phyloP scores from a whole-genome alignment of 2,329 filamentous ascomycete species.

The Microsporum ferrugineum region DNA sequence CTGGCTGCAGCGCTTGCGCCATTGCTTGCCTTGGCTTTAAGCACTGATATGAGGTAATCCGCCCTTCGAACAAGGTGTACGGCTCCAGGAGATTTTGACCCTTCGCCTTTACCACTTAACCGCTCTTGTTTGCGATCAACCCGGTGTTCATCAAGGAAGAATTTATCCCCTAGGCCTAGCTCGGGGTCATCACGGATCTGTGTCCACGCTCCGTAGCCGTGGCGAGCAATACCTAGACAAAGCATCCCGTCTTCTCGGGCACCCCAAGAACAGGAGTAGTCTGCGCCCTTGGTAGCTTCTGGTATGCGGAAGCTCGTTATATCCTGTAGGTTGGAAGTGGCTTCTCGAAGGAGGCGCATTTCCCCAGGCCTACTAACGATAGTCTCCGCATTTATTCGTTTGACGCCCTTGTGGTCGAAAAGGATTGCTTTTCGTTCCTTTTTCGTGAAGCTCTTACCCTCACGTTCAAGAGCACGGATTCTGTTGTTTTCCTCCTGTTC shows the following conservation, averaged over 20 bases:
- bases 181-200: conserved; percentile 87
- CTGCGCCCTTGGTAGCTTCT: conserved; percentile 82
- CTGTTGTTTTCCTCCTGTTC: conserved; percentile 61
- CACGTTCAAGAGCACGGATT: conserved; percentile 53
- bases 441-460: conserved; percentile 77
- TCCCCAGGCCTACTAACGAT: conserved; percentile 84
- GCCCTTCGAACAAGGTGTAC: conserved; percentile 91
- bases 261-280: conserved; percentile 87
- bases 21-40: conserved; percentile 76
- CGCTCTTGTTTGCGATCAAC: conserved; percentile 95
- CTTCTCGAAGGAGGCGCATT: conserved; percentile 69
- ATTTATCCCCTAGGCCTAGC: conserved; percentile 74
- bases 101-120: conserved; percentile 45
- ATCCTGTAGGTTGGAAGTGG: conserved; percentile 54
- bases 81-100: conserved; percentile 75
- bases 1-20: conserved; percentile 51
- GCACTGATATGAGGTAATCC: conserved; percentile 88
- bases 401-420: conserved; percentile 86
- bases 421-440: conserved; percentile 96
- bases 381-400: conserved; percentile 91
- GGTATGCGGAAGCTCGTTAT: conserved; percentile 72
- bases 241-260: conserved; percentile 94
- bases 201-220: conserved; percentile 92
- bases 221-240: conserved; percentile 78
- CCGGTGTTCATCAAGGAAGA: conserved; percentile 95